Evolutionary conservation across 2,329 filamentous ascomycete genomes (phyloP).

Genomic region (Fusarium humuli): DNA sequence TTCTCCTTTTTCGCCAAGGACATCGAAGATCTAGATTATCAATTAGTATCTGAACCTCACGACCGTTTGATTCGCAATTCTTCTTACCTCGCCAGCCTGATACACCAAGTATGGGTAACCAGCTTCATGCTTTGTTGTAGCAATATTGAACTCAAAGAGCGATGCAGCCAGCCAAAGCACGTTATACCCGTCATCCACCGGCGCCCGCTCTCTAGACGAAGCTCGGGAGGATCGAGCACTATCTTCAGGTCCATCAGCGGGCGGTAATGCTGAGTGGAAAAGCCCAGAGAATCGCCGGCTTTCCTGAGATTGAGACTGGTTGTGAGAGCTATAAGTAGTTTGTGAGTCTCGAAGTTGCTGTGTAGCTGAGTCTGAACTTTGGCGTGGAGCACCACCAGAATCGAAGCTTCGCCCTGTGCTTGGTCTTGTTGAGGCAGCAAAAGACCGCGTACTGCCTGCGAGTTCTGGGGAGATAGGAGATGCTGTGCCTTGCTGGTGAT

Average conservation of each 20-base stretch:
- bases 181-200: constrained; percentile 69
- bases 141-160: constrained; percentile 97
- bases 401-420: constrained; percentile 71
- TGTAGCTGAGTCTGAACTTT: constrained; percentile 63
- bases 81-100: constrained; percentile 84
- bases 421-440: constrained; percentile 62
- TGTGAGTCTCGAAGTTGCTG: constrained; percentile 65
- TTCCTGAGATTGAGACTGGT: constrained; percentile 57
- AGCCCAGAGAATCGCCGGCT: constrained; percentile 75
- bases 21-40: constrained; percentile 76
- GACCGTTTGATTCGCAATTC: background rate
- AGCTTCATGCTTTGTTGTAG: constrained; percentile 88
- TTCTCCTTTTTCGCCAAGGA: constrained; percentile 96
- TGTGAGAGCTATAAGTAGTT: constrained; percentile 65
- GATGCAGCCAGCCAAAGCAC: constrained; percentile 93
- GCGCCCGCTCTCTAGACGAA: constrained; percentile 69
- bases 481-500: constrained; percentile 63
- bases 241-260: constrained; percentile 73
- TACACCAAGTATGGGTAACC: constrained; percentile 97
- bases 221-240: constrained; percentile 67
- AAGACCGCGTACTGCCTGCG: constrained; percentile 60
- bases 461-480: constrained; percentile 68
- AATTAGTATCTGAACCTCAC: constrained; percentile 2
- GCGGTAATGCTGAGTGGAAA: constrained; percentile 88
- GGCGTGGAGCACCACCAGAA: constrained; percentile 61